A percentile compares a stretch with the other conserved stretches of the same genome.
These are phyloP conservation scores for Geosmithia morbida DNA, from an alignment of 2,329 filamentous ascomycete species.

Conservation along the genomic window DNA sequence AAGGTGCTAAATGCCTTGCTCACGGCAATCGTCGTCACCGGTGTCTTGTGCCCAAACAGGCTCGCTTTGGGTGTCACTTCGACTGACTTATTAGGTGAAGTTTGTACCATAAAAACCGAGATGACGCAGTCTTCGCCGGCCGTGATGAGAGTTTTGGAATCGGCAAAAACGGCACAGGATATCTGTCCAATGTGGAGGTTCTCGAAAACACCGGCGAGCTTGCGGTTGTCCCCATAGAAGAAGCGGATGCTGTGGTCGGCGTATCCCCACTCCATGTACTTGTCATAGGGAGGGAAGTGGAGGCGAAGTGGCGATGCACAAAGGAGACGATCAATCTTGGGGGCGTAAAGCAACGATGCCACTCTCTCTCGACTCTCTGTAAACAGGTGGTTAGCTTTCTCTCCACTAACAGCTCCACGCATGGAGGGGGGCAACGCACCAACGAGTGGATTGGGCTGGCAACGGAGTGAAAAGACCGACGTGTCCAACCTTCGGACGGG, in stretches of 20 bases:
- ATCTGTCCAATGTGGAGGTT: slow-evolving; percentile 88
- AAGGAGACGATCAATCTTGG: slow-evolving; percentile 69
- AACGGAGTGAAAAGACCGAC: slow-evolving; percentile 59
- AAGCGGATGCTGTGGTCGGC: slow-evolving; percentile 87
- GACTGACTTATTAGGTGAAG: slow-evolving; percentile 49
- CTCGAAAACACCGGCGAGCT: slow-evolving; percentile 74
- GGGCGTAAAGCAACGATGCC: slow-evolving; percentile 60
- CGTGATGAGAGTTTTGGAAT: slow-evolving; percentile 82
- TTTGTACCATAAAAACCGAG: slow-evolving; percentile 63
- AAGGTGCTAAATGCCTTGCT: slow-evolving; percentile 82
- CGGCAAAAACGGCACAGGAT: slow-evolving; percentile 69
- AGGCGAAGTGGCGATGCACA: slow-evolving; percentile 74
- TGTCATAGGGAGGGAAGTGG: slow-evolving; percentile 84
- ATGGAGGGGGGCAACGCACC: slow-evolving; percentile 22
- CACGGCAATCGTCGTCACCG: slow-evolving; percentile 69
- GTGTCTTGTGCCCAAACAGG: slow-evolving; percentile 79
- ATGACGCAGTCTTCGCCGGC: slow-evolving; percentile 87
- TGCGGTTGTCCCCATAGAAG: slow-evolving; percentile 65
- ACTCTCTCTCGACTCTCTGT: slow-evolving; percentile 62
- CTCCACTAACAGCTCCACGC: background rate
- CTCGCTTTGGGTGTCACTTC: slow-evolving; percentile 68
- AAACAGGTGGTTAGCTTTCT: background rate
- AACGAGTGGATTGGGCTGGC: slow-evolving; percentile 65
- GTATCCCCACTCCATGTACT: slow-evolving; percentile 92
- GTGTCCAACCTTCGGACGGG: slow-evolving; percentile 62